phyloP scores from a whole-genome alignment of 305 asterid genomes.

The Solanum hybrid region DNA sequence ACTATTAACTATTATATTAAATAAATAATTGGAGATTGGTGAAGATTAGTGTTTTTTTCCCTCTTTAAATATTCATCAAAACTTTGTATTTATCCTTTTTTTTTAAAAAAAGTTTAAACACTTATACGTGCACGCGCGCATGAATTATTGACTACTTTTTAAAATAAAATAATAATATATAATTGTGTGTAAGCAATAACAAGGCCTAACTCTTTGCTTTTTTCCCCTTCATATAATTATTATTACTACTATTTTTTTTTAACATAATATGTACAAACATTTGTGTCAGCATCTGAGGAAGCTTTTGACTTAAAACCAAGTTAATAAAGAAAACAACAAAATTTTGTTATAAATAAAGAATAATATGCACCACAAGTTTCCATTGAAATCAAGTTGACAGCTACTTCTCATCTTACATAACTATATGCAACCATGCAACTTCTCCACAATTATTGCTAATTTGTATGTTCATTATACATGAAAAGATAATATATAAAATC shows the following conservation, averaged over 20 bases:
- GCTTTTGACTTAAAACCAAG: conserved; percentile 4
- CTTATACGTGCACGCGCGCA: conserved; percentile 1
- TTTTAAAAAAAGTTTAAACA: background rate
- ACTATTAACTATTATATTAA: background rate
- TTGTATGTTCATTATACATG: background rate
- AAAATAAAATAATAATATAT: background rate
- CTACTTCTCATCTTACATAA: conserved; percentile 1
- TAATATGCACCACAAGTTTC: background rate
- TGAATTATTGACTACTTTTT: background rate
- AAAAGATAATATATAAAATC: background rate
- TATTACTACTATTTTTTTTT: background rate
- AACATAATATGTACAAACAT: background rate
- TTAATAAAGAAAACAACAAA: conserved; percentile 1
- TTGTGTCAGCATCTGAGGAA: conserved; percentile 3
- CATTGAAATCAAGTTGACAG: conserved; percentile 1
- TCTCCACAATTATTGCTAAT: conserved; percentile 5
- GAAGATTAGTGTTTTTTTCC: background rate
- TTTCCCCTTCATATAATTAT: background rate
- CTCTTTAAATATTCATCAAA: background rate
- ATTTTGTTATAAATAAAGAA: background rate
- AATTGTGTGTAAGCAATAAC: conserved; percentile 3
- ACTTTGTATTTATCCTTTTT: background rate
- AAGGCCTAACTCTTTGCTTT: background rate
- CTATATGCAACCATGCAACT: conserved; percentile 7
- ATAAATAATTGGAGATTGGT: background rate